Base-by-base conservation (phyloP, 805 yeast genomes). In the Saccharomycopsis olivae region DNA sequence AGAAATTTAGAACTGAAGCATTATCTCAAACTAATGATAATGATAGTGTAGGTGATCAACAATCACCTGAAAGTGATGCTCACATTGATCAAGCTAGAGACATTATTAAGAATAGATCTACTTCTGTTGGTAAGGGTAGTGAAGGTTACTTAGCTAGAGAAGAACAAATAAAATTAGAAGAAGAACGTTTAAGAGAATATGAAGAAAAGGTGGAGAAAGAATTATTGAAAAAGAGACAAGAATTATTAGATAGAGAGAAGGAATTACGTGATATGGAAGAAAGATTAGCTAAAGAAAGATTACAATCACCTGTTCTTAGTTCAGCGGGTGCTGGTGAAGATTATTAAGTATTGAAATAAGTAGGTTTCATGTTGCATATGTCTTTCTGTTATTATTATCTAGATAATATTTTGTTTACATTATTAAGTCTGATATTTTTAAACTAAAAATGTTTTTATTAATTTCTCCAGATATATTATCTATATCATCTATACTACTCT, bases 161-260 rank as follows among this genome's bases (percentile, higher is more conserved):
- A 59, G 95, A 85, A 60, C 94, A 85, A 61, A 82, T 86, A 53
- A 77, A 83, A 53, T 65, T 79, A 39, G 96, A 87, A 60, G 96
- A 87, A 62, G 95, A 84, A 61, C 73, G 94, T 61, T 69, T 87
- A 54, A 78, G 71, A 53, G 82, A 84, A 33, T 84, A 83, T 57
- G 96, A 87, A 62, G 86, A 79, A 59, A 69, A 92, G 51, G 94
- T 87, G 19, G 95, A 87, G 61, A 83, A 79, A 55, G 95, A 86
- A 59, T 68, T 87, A 56, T 66, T 81, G 55, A 68, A 70, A 57
- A 84, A 87, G 66, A 71, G 92, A 51, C 77, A 78, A 53, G 96
- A 87, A 59, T 71, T 87, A 46, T 68, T 82, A 56, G 82, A 78
- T 49, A 74, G 95, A 55, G 96, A 87, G 59, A 73, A 75, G 52